Base-by-base conservation (phyloP, 805 yeast species). In the Candida vartiovaarae region DNA sequence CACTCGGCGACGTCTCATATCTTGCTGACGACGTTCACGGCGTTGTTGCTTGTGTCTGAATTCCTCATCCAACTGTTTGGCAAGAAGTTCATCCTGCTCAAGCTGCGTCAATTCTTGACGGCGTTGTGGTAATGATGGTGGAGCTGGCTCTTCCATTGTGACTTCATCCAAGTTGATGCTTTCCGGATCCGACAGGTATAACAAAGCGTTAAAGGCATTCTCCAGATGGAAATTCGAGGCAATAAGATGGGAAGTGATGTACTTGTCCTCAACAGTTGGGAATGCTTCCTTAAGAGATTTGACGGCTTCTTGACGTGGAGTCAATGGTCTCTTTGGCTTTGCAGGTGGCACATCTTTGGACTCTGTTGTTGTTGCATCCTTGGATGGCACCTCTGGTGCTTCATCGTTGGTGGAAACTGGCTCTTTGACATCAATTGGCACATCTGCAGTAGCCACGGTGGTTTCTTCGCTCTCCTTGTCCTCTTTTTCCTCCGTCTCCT, bases 181-280 rank as follows among this genome's bases (percentile, higher is more conserved):
- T 3, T 71, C 60, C 8, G 91, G 91, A 63, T 90, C 96, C 15
- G 86, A 80, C 43, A 87, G 65, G 53, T 76, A 87, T 47, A 91
- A 68, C 55, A 90, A 68, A 0, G 96, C 97, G 61, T 83, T 84
- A 68, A 91, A 91, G 1, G 96, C 95, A 1, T 85, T 81, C 54
- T 88, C 96, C 36, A 87, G 61, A 39, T 75, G 70, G 28, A 95
- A 96, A 39, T 74, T 77, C 20, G 95, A 79, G 3, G 98, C 98
- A 59, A 93, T 85, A 44, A 90, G 68, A 1, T 87, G 82, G 28
- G 95, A 89, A 43, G 80, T 78, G 49, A 87, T 71, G 54, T 80
- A 76, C 48, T 79, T 76, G 29, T 75, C 84, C 35, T 88, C 95
- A 25, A 80, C 64, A 15, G 70, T 66, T 1, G 99, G 98, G 62